Evolutionary conservation across 2,329 filamentous ascomycete genomes (phyloP), one percentile per base, ranked within the genome.

Genomic region (Paracorniculantispora psalliotae): DNA sequence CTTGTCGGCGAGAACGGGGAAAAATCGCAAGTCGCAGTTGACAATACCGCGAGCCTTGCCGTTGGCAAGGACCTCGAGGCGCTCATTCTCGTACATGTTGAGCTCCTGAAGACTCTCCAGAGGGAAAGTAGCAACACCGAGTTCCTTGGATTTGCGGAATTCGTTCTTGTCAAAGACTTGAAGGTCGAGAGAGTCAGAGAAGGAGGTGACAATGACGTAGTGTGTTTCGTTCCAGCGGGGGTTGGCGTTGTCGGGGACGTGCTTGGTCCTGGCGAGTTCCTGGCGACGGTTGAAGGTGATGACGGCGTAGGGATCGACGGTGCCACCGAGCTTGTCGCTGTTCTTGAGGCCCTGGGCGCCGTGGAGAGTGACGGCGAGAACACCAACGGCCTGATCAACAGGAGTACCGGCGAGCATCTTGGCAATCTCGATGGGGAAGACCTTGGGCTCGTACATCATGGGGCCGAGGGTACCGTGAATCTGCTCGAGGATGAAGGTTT

Each of bases 381-480:
- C 92, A 71, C 94, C 94, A 68, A 99, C 91, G 12, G 94, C 94
- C 75, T 96, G 91, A 71, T 99, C 96, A 53, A 99, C 90, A 0
- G 94, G 87, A 60, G 90, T 93, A 61, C 94, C 94, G 46, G 93
- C 90, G 63, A 99, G 81, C 91, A 99, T 94, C 81, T 99, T 97
- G 66, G 94, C 94, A 59, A 99, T 91, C 70, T 99, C 94, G 65
- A 99, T 94, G 17, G 94, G 94, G 80, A 99, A 99, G 52, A 97
- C 92, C 67, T 99, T 96, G 9, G 94, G 94, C 39, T 86, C 88
- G 71, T 99, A 99, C 91, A 99, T 96, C 89, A 99, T 97, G 0
- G 94, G 96, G 2, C 86, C 89, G 52, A 99, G 77, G 69, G 93
- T 97, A 63, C 89, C 90, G 73, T 99, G 96, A 56, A 99, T 96